A percentile compares a stretch with the other conserved stretches of the same genome.
These are phyloP conservation scores for Gyrodon lividus DNA, from an alignment of 768 basidiomycete species.

Conservation along the genomic window DNA sequence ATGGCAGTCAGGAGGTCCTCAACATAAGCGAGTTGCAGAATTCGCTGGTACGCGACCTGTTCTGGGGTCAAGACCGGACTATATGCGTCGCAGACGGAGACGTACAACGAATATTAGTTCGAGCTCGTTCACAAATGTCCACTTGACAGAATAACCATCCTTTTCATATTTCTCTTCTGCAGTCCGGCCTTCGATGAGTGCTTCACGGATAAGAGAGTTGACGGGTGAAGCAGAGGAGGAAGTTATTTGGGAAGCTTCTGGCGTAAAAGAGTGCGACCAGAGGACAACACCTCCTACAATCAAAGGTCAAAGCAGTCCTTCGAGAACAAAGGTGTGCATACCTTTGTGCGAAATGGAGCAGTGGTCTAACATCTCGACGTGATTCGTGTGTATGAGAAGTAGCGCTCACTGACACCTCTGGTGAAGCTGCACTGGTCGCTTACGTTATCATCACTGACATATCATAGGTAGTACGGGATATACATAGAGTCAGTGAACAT, in stretches of 20 bases:
- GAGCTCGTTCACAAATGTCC: constrained; percentile 93
- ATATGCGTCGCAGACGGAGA: constrained; percentile 12
- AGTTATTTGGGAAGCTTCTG: constrained; percentile 69
- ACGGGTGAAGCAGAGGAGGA: constrained; percentile 77
- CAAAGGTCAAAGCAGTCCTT: constrained; percentile 6
- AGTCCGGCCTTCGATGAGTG: constrained; percentile 86
- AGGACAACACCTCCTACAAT: constrained; percentile 82
- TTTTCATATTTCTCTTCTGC: constrained; percentile 85
- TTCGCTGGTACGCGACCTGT: constrained; percentile 94
- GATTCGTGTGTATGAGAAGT: not conserved
- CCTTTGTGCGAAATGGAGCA: constrained; percentile 96
- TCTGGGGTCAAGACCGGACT: not conserved
- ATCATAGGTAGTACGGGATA: too few species aligned
- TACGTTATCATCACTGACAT: constrained; percentile 7
- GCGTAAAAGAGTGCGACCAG: constrained; percentile 95
- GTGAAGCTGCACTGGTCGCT: not conserved
- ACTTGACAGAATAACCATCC: constrained; percentile 91
- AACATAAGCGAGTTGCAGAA: constrained; percentile 91
- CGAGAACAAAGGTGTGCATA: constrained; percentile 23
- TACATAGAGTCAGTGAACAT: too few species aligned
- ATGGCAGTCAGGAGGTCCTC: constrained; percentile 81
- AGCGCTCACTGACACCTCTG: not conserved
- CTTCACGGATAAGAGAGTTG: constrained; percentile 85
- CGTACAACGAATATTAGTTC: constrained; percentile 95
- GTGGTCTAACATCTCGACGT: constrained; percentile 78